Conservation (phyloP, 2,329 filamentous ascomycete species). For the Diaporthe sp. region DNA sequence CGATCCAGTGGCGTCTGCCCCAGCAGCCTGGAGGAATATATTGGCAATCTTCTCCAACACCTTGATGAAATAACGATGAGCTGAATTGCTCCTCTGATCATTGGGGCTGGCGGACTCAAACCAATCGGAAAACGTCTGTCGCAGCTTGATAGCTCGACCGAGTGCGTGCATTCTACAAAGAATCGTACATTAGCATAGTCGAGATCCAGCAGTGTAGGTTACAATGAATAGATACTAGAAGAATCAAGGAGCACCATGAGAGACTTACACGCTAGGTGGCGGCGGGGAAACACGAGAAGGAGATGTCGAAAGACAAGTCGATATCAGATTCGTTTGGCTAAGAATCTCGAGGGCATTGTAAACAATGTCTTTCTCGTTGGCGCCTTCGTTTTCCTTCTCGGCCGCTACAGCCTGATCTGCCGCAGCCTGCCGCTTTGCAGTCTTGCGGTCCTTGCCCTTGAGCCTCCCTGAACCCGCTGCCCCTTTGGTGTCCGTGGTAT, state of each 20-base stretch:
- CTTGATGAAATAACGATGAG: background rate
- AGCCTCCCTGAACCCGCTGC: background rate
- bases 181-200: background rate
- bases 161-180: background rate
- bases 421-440: background rate
- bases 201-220: background rate
- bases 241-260: background rate
- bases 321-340: background rate
- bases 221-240: background rate
- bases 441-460: background rate
- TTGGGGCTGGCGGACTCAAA: background rate
- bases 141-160: background rate
- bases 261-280: background rate
- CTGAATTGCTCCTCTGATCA: background rate
- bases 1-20: no score
- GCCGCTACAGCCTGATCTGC: background rate
- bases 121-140: background rate
- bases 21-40: background rate
- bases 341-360: background rate
- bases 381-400: background rate
- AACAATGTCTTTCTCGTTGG: background rate
- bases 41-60: background rate
- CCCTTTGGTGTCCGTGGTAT: background rate
- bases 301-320: background rate
- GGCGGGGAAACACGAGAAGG: background rate